Percentiles rank a stretch among this genome's conserved stretches.
These are phyloP conservation scores for Lentinus tigrinus DNA, from an alignment of 768 basidiomycete species.

Conservation along the genomic window DNA sequence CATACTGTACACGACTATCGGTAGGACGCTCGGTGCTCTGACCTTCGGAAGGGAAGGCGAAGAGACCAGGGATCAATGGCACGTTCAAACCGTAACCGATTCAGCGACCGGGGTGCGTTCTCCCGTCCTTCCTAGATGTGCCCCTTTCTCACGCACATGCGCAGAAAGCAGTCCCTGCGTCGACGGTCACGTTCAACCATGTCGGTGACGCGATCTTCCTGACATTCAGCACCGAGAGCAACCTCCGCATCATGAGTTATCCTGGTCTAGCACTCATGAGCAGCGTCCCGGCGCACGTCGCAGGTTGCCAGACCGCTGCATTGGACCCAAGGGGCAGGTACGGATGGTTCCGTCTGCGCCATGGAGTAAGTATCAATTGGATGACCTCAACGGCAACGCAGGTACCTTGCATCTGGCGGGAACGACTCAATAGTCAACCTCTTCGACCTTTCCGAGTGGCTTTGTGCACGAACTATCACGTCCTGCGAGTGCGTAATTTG, in stretches of 20 bases:
- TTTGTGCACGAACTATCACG: slow-evolving; percentile 72
- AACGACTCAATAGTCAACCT: slow-evolving; percentile 81
- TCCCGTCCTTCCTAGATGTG: background rate
- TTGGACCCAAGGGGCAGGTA: slow-evolving; percentile 79
- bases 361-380: background rate
- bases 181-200: slow-evolving; percentile 76
- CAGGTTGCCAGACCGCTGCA: slow-evolving; percentile 74
- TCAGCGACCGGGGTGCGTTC: slow-evolving; percentile 5
- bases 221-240: slow-evolving; percentile 61
- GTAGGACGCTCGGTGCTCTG: slow-evolving; percentile 61
- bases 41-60: slow-evolving; percentile 53
- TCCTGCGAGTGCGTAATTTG: slow-evolving; percentile 68
- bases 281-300: slow-evolving; percentile 72
- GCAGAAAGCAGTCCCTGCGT: slow-evolving; percentile 43
- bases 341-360: background rate
- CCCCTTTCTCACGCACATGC: no score
- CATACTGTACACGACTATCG: slow-evolving; percentile 60
- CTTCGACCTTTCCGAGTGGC: slow-evolving; percentile 80
- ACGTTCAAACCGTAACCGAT: slow-evolving; percentile 32
- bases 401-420: slow-evolving; percentile 79
- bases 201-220: slow-evolving; percentile 69
- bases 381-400: slow-evolving; percentile 20
- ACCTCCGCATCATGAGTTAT: slow-evolving; percentile 68
- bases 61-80: slow-evolving; percentile 54
- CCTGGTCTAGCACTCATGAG: slow-evolving; percentile 60